These are phyloP conservation scores for Ogataea henricii DNA, from an alignment of 805 yeast genomes.

Conservation along the genomic window DNA sequence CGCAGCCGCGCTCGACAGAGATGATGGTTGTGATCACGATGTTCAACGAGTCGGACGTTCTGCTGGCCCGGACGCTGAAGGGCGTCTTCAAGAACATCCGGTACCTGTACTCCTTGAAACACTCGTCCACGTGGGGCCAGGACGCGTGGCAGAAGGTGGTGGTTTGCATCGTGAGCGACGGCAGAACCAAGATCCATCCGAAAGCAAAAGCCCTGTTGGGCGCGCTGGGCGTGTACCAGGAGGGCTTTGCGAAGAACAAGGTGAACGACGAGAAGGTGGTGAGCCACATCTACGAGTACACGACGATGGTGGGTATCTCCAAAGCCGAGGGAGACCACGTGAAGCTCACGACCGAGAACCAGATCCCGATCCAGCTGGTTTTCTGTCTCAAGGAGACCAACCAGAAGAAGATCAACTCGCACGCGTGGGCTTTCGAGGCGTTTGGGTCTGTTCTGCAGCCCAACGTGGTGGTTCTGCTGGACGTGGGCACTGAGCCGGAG, in stretches of 20 bases:
- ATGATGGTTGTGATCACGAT: constrained; percentile 83
- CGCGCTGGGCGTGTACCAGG: constrained; percentile 90
- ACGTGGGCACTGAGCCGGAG: constrained; percentile 93
- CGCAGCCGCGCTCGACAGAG: constrained; percentile 81
- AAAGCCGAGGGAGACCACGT: constrained; percentile 58
- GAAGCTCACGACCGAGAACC: constrained; percentile 63
- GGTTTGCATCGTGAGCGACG: constrained; percentile 88
- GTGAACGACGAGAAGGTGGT: constrained; percentile 80
- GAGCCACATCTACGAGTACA: constrained; percentile 91
- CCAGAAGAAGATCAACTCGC: constrained; percentile 89
- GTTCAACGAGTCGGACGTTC: constrained; percentile 85
- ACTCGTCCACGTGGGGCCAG: constrained; percentile 84
- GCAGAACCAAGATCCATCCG: constrained; percentile 80
- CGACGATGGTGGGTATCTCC: constrained; percentile 86
- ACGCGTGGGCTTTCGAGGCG: constrained; percentile 95
- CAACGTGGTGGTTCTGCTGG: constrained; percentile 77
- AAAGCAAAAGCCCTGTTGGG: constrained; percentile 79
- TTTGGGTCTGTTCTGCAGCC: constrained; percentile 84
- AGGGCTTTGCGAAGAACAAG: constrained; percentile 90
- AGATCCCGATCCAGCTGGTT: constrained; percentile 81
- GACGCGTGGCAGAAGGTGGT: constrained; percentile 95
- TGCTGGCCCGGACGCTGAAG: constrained; percentile 81
- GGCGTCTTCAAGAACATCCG: constrained; percentile 89
- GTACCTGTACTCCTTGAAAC: constrained; percentile 64
- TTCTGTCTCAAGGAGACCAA: constrained; percentile 91